phyloP scores from a whole-genome alignment of 2,329 filamentous ascomycete genomes.

The Trichoderma sp. region DNA sequence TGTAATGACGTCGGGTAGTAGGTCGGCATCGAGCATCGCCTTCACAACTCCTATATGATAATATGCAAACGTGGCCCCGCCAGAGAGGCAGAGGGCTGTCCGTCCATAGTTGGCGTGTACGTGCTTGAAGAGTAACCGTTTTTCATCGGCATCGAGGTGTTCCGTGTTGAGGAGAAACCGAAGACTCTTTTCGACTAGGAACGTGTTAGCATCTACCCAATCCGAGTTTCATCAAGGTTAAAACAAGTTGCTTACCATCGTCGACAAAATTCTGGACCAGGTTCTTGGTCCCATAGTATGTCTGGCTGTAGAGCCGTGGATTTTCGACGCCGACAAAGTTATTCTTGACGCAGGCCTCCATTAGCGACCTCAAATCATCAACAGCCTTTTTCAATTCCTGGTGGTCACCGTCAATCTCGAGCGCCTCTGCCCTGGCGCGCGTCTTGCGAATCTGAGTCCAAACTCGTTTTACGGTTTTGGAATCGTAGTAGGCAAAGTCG shows the following conservation, averaged over 20 bases:
- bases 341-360: constrained; percentile 93
- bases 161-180: constrained; percentile 65
- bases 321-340: constrained; percentile 97
- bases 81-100: constrained; percentile 88
- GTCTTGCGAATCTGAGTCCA: constrained; percentile 69
- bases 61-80: constrained; percentile 91
- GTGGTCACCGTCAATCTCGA: constrained; percentile 41
- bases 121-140: constrained; percentile 80
- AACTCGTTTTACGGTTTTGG: constrained; percentile 74
- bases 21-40: constrained; percentile 78
- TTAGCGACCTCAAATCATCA: constrained; percentile 71
- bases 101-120: constrained; percentile 87
- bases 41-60: constrained; percentile 94
- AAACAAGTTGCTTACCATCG: constrained; percentile 53
- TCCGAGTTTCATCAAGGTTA: too few species aligned
- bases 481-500: constrained; percentile 82
- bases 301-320: constrained; percentile 90
- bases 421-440: constrained; percentile 56
- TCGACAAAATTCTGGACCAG: constrained; percentile 87
- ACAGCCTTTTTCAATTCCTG: constrained; percentile 49
- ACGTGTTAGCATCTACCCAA: not conserved
- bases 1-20: constrained; percentile 91
- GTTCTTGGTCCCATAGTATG: constrained; percentile 96
- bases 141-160: constrained; percentile 67
- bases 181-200: constrained; percentile 60